A percentile compares a stretch with the other conserved stretches of the same genome.
Conservation (phyloP, 106 monocot species). For the Allium cepa region DNA sequence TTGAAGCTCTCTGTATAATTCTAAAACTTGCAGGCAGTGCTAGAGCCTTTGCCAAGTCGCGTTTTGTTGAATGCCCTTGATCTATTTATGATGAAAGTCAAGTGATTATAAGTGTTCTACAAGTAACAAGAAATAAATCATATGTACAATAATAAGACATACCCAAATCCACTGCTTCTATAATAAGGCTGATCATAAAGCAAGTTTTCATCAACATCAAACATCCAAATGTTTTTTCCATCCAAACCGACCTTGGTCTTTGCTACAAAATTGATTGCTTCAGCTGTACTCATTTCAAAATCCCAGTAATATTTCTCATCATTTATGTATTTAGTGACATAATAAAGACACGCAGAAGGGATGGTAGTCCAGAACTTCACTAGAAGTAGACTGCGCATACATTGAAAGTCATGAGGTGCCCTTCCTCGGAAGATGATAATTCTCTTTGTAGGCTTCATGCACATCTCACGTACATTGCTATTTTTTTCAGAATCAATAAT, state of each 20-base stretch:
- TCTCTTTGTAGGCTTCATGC: no score
- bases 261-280: neutral
- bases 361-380: neutral
- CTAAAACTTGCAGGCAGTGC: slow-evolving; percentile 32
- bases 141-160: neutral
- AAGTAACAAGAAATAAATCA: no score
- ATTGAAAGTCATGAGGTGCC: no score
- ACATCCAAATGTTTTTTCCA: slow-evolving; percentile 5
- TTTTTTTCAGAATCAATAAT: no score
- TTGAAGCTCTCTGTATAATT: slow-evolving; percentile 25
- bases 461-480: no score
- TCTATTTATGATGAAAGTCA: neutral
- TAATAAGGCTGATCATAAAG: neutral
- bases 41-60: slow-evolving; percentile 22
- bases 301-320: neutral
- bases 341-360: neutral
- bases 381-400: no score
- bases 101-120: no score
- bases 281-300: neutral
- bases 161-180: neutral
- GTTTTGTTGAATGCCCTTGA: slow-evolving; percentile 1
- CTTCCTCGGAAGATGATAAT: no score
- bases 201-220: slow-evolving; percentile 11
- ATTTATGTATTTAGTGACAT: neutral
- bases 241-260: neutral